A percentile compares a stretch with the other conserved stretches of the same genome.
Evolutionary conservation across 148 eudicot genomes (phyloP).

Genomic region (Simmondsia chinensis): DNA sequence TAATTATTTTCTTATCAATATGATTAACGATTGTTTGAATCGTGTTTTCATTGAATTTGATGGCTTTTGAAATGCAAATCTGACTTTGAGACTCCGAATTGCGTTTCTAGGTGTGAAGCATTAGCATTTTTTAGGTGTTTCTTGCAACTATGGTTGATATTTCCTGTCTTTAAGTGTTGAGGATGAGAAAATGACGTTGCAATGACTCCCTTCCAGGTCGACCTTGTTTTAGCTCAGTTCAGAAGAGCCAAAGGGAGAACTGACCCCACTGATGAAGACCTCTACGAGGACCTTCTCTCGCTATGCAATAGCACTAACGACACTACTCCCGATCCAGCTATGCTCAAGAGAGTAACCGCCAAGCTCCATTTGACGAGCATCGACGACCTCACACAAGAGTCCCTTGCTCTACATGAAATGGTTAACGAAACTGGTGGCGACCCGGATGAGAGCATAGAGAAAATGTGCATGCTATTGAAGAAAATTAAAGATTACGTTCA

Average conservation of each 20-base stretch:
- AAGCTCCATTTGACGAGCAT: constrained; percentile 64
- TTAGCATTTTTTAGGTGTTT: too few species aligned
- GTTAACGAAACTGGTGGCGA: constrained; percentile 54
- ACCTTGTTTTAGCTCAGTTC: constrained; percentile 81
- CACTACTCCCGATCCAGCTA: constrained; percentile 29
- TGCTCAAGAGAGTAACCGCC: constrained; percentile 57
- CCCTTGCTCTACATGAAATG: constrained; percentile 89
- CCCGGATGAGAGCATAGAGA: constrained; percentile 86
- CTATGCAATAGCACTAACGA: constrained; percentile 47
- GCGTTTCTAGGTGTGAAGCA: too few species aligned
- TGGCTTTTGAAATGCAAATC: too few species aligned
- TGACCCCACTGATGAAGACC: constrained; percentile 57
- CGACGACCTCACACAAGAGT: constrained; percentile 87
- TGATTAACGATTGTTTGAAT: too few species aligned
- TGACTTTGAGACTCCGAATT: too few species aligned
- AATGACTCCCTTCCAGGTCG: constrained; percentile 47
- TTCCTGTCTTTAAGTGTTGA: too few species aligned
- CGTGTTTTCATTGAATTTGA: too few species aligned
- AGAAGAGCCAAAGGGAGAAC: constrained; percentile 85
- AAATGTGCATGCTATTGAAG: constrained; percentile 81
- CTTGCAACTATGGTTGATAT: too few species aligned
- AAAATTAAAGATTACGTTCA: constrained; percentile 84
- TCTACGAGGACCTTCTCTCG: constrained; percentile 54
- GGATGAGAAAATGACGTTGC: constrained; percentile 3
- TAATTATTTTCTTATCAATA: too few species aligned